Conservation (phyloP, 495 filamentous ascomycete species). For the Tuber indicum region DNA sequence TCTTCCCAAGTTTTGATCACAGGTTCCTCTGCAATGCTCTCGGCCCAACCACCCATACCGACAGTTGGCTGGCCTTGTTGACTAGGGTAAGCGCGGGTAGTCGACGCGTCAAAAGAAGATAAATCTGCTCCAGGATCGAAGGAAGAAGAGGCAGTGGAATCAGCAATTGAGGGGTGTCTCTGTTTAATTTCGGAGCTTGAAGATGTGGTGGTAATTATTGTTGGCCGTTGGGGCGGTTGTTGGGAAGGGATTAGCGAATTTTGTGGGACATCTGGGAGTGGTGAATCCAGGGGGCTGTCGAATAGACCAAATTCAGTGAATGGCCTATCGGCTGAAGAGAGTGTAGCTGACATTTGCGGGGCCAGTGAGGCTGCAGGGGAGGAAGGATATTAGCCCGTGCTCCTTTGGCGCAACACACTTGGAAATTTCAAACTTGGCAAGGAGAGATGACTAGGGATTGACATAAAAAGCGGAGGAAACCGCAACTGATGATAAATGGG, state of each 20-base stretch:
- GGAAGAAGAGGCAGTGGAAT: conserved; percentile 19
- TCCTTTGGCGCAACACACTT: not conserved
- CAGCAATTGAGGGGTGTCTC: conserved; percentile 28
- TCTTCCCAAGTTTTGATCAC: conserved; percentile 42
- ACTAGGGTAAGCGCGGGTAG: conserved; percentile 29
- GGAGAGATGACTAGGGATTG: not conserved
- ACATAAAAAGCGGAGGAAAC: not conserved
- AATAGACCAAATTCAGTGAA: conserved; percentile 38
- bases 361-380: conserved; percentile 14
- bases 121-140: conserved; percentile 38
- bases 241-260: not conserved
- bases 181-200: conserved; percentile 10
- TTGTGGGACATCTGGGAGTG: conserved; percentile 8
- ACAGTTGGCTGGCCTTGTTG: conserved; percentile 17
- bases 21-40: conserved; percentile 26
- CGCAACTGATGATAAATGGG: not conserved
- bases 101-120: conserved; percentile 37
- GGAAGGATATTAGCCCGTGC: not conserved
- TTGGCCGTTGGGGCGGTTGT: conserved; percentile 11
- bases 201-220: conserved; percentile 11
- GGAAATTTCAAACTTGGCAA: not conserved
- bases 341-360: conserved; percentile 24
- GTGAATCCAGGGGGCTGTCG: conserved; percentile 20
- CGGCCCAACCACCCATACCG: conserved; percentile 34
- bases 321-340: conserved; percentile 22